Evolutionary conservation across 2,329 filamentous ascomycete species (phyloP).

Genomic region (Incumbomyces lentus): DNA sequence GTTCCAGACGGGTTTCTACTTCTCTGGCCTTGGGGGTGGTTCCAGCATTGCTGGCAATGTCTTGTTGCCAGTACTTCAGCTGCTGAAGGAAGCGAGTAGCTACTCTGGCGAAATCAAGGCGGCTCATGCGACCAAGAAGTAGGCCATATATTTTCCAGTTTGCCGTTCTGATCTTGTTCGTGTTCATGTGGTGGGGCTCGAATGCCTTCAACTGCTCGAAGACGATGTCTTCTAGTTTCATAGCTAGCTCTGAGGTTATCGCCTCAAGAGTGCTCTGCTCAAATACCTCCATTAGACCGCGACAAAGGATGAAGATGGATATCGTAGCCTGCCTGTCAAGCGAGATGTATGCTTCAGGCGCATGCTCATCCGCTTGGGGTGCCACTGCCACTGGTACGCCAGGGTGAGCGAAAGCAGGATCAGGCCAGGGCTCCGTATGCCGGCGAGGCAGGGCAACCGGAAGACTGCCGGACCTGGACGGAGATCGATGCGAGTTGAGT

Average conservation of each 20-base stretch:
- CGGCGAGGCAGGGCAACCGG: slow-evolving; percentile 48
- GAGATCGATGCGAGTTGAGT: slow-evolving; percentile 12
- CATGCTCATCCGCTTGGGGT: slow-evolving; percentile 14
- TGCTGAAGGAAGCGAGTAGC: slow-evolving; percentile 72
- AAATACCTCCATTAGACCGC: slow-evolving; percentile 88
- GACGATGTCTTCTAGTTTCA: slow-evolving; percentile 88
- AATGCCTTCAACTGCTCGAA: slow-evolving; percentile 89
- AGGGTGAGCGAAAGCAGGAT: slow-evolving; percentile 23
- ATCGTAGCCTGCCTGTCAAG: slow-evolving; percentile 85
- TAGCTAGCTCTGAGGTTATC: slow-evolving; percentile 84
- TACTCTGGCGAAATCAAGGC: slow-evolving; percentile 77
- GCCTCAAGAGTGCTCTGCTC: slow-evolving; percentile 72
- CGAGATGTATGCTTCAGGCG: slow-evolving; percentile 51
- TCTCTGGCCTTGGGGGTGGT: slow-evolving; percentile 55
- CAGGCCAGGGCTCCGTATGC: slow-evolving; percentile 62
- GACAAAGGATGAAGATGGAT: slow-evolving; percentile 90
- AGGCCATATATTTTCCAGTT: slow-evolving; percentile 96
- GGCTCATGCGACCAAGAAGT: slow-evolving; percentile 90
- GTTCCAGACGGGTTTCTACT: slow-evolving; percentile 69
- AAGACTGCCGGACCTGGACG: not conserved
- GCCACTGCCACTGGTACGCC: slow-evolving; percentile 18
- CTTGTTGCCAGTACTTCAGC: slow-evolving; percentile 66
- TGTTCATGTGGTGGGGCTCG: slow-evolving; percentile 62
- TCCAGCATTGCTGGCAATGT: slow-evolving; percentile 54
- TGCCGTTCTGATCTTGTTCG: slow-evolving; percentile 71